Percentiles rank a stretch among this genome's conserved stretches.
Conservation (phyloP, 1,139 yeast species). For the Petasospora rhodanensis region DNA sequence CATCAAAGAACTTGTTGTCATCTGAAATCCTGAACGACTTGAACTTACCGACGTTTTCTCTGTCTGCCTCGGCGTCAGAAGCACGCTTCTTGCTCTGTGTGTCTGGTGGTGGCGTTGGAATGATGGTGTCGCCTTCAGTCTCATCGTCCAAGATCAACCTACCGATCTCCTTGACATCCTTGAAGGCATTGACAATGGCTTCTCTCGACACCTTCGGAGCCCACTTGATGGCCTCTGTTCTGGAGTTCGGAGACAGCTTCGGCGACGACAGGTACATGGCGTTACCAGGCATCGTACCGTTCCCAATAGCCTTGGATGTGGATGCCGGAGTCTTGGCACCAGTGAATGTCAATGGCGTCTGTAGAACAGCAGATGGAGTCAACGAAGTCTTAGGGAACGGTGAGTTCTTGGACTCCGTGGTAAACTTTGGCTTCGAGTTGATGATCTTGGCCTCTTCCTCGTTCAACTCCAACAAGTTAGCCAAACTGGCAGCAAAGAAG, state of each 20-base stretch:
- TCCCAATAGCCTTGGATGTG: constrained; percentile 12
- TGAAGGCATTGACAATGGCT: constrained; percentile 20
- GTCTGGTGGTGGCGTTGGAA: constrained; percentile 25
- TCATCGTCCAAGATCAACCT: constrained; percentile 16
- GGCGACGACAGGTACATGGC: constrained; percentile 20
- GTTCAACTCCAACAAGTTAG: constrained; percentile 22
- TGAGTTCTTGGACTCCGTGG: constrained; percentile 12
- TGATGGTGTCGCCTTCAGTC: constrained; percentile 3
- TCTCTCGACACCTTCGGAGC: constrained; percentile 19
- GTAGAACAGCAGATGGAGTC: constrained; percentile 26
- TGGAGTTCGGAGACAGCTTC: constrained; percentile 20
- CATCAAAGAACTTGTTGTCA: constrained; percentile 19
- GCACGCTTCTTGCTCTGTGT: constrained; percentile 3
- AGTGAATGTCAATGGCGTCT: constrained; percentile 26
- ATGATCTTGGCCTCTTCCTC: constrained; percentile 24
- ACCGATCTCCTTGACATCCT: constrained; percentile 17
- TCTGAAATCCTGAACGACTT: constrained; percentile 19
- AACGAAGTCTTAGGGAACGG: constrained; percentile 21
- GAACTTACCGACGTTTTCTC: constrained; percentile 10
- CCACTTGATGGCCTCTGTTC: constrained; percentile 18
- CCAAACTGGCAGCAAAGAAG: constrained; percentile 24
- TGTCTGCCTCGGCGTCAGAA: constrained; percentile 1
- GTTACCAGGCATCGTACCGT: constrained; percentile 10
- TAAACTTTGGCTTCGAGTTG: constrained; percentile 13
- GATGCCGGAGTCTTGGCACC: constrained; percentile 24